Evolutionary conservation across 495 filamentous ascomycete genomes (phyloP).

Genomic region (Rhizodiscina lignyota): DNA sequence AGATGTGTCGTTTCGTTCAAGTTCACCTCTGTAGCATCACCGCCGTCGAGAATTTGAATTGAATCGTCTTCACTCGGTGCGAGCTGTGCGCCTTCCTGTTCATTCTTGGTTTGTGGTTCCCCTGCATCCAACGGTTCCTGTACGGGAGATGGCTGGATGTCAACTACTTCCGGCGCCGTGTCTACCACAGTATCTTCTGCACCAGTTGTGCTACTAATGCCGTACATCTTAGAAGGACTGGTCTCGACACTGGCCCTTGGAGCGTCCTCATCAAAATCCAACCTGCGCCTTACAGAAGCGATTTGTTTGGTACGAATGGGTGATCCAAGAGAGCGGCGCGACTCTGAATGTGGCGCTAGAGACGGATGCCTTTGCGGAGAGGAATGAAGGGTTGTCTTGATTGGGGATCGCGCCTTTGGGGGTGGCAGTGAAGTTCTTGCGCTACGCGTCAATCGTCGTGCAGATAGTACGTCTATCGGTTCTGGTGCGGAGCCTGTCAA

Average conservation of each 20-base stretch:
- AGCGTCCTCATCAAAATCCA: not conserved
- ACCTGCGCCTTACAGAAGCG: not conserved
- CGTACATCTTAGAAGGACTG: not conserved
- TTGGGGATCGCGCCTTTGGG: slow-evolving; percentile 1
- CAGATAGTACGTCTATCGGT: slow-evolving; percentile 2
- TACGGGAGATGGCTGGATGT: not conserved
- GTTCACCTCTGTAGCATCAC: no score
- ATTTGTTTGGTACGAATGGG: not conserved
- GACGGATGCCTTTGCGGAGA: slow-evolving; percentile 2
- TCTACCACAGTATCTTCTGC: not conserved
- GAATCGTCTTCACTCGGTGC: no score
- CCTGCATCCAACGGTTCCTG: not conserved
- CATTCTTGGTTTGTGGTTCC: not conserved
- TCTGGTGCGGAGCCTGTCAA: slow-evolving; percentile 3
- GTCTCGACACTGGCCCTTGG: not conserved
- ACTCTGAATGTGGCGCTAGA: not conserved
- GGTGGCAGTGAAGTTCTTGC: not conserved
- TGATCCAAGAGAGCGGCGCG: not conserved
- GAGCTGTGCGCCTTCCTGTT: no score
- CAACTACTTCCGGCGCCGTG: not conserved
- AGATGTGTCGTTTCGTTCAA: no score
- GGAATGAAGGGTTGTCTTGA: slow-evolving; percentile 2
- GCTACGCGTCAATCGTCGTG: not conserved
- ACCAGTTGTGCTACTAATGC: not conserved
- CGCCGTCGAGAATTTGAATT: no score